Base-by-base conservation (phyloP, 768 basidiomycete genomes). In the Lactarius psammicola region DNA sequence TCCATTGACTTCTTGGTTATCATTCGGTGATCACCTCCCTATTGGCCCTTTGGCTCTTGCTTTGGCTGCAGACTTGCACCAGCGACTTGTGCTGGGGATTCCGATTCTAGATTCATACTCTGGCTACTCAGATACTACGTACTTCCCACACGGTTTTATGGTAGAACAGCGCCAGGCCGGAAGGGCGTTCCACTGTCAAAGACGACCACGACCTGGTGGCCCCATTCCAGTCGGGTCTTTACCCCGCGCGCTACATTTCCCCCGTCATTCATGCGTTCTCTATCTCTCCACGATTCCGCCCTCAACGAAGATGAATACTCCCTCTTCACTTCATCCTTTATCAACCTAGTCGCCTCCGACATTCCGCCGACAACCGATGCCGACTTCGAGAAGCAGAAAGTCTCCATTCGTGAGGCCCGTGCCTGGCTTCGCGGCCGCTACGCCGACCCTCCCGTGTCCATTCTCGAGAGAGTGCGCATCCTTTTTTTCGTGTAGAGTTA, bases 391-490 rank as follows among this genome's bases (percentile, higher is more conserved):
- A 73, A 75, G 20, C 79, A 84, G 60, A 69, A 74, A 4, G 77
- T 91, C 13, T 82, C 87, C 46, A 81, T 78, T 26, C 82, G 90
- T 34, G 90, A 92, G 72, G 86, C 81, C 11, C 78, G 89, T 44
- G 90, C 87, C 4, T 92, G 90, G 90, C 75, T 92, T 58, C 77
- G 88, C 28, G 90, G 91, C 15, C 78, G 89, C 65, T 92, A 89
- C 71, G 76, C 83, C 6, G 77, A 81, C 68, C 72, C 91, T 7
- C 73, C 80, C 15, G 80, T 80, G 1, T 70, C 76, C 9, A 79
- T 78, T 49, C 82, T 92, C 46, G 90, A 92, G 75, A 72, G 76
- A 69, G 89, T 90, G 69, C 65, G 83, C 78, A 17, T 49, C 49
- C n/a, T n/a, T n/a, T n/a, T 34, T 63, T n/a, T 63, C 34, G 44